Evolutionary conservation across 2,329 filamentous ascomycete species (phyloP).

Genomic region (Beauveria asiatica): DNA sequence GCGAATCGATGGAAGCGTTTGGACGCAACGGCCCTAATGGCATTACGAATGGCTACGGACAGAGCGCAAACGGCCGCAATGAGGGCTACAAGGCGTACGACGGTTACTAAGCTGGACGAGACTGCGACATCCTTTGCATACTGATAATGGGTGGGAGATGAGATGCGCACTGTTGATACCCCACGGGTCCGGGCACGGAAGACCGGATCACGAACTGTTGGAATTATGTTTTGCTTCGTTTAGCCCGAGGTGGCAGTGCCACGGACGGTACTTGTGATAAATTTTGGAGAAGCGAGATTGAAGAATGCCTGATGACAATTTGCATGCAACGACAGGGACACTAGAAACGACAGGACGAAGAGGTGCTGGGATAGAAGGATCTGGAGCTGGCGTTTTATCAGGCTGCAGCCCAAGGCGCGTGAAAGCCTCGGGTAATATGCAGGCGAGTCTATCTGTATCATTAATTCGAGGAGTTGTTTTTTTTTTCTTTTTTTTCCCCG

Average conservation of each 20-base stretch:
- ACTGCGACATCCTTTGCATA: not conserved
- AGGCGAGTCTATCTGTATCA: conserved; percentile 3
- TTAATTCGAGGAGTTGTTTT: conserved; percentile 4
- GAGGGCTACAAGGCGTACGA: conserved; percentile 32
- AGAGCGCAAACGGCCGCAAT: conserved; percentile 25
- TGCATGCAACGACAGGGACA: conserved; percentile 9
- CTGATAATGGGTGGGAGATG: not conserved
- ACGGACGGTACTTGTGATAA: not conserved
- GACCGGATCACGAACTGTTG: conserved; percentile 2
- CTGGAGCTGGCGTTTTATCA: conserved; percentile 7
- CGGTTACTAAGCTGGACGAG: conserved; percentile 26
- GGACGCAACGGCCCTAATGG: conserved; percentile 21
- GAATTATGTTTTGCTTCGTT: conserved; percentile 8
- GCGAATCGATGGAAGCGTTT: conserved; percentile 44
- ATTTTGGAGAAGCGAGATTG: conserved; percentile 5
- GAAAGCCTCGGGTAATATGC: not conserved
- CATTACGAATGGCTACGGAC: conserved; percentile 31
- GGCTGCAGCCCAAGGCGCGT: not conserved
- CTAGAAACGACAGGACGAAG: not conserved
- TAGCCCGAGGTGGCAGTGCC: conserved; percentile 1
- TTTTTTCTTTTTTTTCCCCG: not conserved
- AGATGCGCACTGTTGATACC: conserved; percentile 9
- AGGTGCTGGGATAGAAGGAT: conserved; percentile 7
- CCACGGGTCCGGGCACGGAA: not conserved
- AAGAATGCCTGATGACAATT: conserved; percentile 5